Conservation (phyloP, 208 protist species). For the Jaenimonas drosophilae region DNA sequence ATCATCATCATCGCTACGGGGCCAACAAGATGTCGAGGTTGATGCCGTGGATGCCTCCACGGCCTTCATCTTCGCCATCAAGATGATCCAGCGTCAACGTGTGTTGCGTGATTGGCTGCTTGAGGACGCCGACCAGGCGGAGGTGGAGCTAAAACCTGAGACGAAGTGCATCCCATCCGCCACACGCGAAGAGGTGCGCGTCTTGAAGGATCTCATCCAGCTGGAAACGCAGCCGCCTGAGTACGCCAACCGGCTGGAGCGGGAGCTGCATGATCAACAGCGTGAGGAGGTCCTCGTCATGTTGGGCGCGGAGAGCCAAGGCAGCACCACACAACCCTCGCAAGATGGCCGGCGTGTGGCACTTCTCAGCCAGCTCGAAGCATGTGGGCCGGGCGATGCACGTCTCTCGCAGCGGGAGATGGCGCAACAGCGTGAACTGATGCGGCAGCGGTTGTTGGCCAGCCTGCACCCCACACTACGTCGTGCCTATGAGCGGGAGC, state of each 20-base stretch:
- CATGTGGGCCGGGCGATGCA: too few relatives aligned
- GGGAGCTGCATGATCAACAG: conserved; percentile 8
- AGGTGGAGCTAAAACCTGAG: neutral
- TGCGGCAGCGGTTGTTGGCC: conserved; percentile 12
- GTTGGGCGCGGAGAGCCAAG: too few relatives aligned
- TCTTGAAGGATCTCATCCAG: conserved; percentile 19
- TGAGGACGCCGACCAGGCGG: conserved; percentile 4
- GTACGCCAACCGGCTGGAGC: conserved; percentile 14
- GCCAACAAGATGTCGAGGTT: neutral
- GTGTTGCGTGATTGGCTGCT: conserved; percentile 18
- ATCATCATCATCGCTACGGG: neutral
- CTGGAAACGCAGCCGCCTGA: conserved; percentile 37
- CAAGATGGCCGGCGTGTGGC: too few relatives aligned
- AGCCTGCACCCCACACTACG: conserved; percentile 16
- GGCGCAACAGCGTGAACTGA: neutral
- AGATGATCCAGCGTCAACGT: conserved; percentile 34
- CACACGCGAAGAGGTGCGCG: conserved; percentile 5
- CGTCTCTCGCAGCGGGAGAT: too few relatives aligned
- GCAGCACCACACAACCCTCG: too few relatives aligned
- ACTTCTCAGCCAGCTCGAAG: too few relatives aligned
- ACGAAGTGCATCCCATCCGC: neutral
- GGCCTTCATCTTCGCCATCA: conserved; percentile 26
- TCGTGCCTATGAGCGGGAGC: conserved; percentile 23
- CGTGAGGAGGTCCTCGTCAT: conserved; percentile 1
- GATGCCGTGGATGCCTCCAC: neutral